phyloP scores from a whole-genome alignment of 495 filamentous ascomycete genomes.

The Trichocladium antarcticum region DNA sequence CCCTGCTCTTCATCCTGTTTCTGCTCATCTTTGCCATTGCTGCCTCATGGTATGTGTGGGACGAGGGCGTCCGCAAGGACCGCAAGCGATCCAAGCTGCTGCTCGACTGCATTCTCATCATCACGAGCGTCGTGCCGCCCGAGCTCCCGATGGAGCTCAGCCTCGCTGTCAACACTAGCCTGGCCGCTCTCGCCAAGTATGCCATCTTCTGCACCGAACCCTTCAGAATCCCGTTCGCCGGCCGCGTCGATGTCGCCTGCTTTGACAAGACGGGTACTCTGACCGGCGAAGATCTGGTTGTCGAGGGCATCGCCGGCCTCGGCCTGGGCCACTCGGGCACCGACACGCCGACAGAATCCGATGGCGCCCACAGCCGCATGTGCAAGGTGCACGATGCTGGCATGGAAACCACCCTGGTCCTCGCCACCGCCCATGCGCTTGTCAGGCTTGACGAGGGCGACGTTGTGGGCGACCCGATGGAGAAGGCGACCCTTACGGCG shows the following conservation, averaged over 20 bases:
- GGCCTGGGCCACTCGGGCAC: conserved; percentile 54
- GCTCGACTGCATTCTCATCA: conserved; percentile 92
- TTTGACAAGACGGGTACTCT: conserved; percentile 98
- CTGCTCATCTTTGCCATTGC: conserved; percentile 91
- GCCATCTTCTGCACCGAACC: conserved; percentile 99
- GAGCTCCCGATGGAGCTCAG: conserved; percentile 98
- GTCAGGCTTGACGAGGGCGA: conserved; percentile 96
- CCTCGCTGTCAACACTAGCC: conserved; percentile 95
- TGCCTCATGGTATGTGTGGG: conserved; percentile 99
- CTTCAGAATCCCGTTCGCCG: conserved; percentile 97
- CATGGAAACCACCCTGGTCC: conserved; percentile 77
- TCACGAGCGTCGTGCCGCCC: conserved; percentile 94
- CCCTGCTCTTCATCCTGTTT: conserved; percentile 92
- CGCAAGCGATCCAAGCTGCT: conserved; percentile 94
- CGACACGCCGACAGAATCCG: conserved; percentile 53
- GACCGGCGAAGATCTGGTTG: conserved; percentile 92
- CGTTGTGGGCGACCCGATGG: conserved; percentile 96
- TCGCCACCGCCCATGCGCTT: conserved; percentile 90
- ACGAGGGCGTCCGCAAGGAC: conserved; percentile 84
- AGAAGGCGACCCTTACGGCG: conserved; percentile 82
- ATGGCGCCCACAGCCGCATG: conserved; percentile 68
- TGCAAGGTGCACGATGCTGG: conserved; percentile 52
- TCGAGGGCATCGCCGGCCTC: conserved; percentile 92
- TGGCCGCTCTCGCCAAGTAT: conserved; percentile 84
- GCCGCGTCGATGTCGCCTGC: conserved; percentile 90